Evolutionary conservation across 2,329 filamentous ascomycete species (phyloP).

Genomic region (Westerdykella sp.): DNA sequence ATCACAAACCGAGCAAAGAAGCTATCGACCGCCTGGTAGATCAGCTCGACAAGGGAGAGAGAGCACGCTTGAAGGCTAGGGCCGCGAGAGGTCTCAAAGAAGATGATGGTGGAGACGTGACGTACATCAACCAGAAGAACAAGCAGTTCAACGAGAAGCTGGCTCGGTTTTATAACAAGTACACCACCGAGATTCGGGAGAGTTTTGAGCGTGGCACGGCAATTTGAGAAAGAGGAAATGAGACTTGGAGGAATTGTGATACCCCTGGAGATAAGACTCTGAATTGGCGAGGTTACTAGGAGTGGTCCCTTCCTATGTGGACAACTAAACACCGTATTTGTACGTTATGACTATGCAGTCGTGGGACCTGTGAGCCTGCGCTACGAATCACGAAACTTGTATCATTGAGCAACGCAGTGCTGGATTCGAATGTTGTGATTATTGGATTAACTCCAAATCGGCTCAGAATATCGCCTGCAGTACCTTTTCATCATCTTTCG

Average conservation of each 20-base stretch:
- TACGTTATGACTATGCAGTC: no score
- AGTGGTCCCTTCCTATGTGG: no score
- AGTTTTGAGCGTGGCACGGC: constrained; percentile 97
- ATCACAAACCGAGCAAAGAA: constrained; percentile 81
- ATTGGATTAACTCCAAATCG: not conserved
- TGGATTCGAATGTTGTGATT: no score
- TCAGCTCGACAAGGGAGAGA: constrained; percentile 84
- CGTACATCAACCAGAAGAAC: constrained; percentile 99
- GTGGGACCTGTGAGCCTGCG: no score
- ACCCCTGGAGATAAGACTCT: not conserved
- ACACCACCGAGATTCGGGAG: constrained; percentile 92
- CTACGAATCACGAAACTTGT: no score
- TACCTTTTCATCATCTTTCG: constrained; percentile 29
- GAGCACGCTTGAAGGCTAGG: constrained; percentile 76
- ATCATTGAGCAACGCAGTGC: no score
- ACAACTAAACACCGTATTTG: no score
- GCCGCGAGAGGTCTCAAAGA: constrained; percentile 66
- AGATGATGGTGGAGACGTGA: constrained; percentile 83
- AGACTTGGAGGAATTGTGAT: constrained; percentile 3
- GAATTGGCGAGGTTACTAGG: not conserved
- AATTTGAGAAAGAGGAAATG: constrained; percentile 51
- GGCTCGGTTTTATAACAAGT: constrained; percentile 94
- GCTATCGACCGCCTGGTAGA: constrained; percentile 82
- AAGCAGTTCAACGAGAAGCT: constrained; percentile 99
- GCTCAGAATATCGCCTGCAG: constrained; percentile 34